Base-by-base conservation (phyloP, 2,329 filamentous ascomycete genomes). In the Thermochaetoides dissita region DNA sequence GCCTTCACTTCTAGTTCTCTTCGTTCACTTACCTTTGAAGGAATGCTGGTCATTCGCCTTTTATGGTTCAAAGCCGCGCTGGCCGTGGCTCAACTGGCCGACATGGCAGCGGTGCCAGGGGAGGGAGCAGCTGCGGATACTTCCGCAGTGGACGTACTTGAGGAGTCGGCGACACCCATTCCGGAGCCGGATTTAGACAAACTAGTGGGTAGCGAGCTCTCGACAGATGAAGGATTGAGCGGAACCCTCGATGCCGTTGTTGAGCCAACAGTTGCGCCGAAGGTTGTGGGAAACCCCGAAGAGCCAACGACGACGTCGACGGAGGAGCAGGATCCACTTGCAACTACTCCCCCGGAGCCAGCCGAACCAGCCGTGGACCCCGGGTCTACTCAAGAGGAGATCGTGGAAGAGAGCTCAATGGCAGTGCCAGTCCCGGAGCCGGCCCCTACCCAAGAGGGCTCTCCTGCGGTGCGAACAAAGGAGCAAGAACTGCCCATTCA, bases 21-120 rank as follows among this genome's bases (percentile, higher is more conserved):
- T 12, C 36, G 36, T 34, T 39, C 29, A 11, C 24, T 38, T 30
- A 4, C 34, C 30, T 44, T 35, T 11, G 35, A 28, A 33, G 45
- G 30, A 44, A 50, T 50, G 48, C 48, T 50, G 48, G 48, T 44
- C 48, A 48, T 50, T 44, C 46, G 40, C 38, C 33, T 48, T 43
- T 34, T 50, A 28, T 48, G 40, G 48, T 42, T 50, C 39, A 45
- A 47, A 38, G 48, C 44, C 38, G 37, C 38, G 38, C 48, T 50
- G 46, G 48, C 38, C 38, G 33, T 31, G 43, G 46, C 48, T 33
- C 48, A 50, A 45, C 42, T 46, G 17, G 8, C 38, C 3, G 29
- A 41, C 36, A 24, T 42, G 33, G 36, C 39, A 9, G 46, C 40
- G 6, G 9, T 42, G 9, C 32, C 45, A 37, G 44, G 37, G 24